These are phyloP conservation scores for Calonectria montana DNA, from an alignment of 2,329 filamentous ascomycete species.

Conservation along the genomic window DNA sequence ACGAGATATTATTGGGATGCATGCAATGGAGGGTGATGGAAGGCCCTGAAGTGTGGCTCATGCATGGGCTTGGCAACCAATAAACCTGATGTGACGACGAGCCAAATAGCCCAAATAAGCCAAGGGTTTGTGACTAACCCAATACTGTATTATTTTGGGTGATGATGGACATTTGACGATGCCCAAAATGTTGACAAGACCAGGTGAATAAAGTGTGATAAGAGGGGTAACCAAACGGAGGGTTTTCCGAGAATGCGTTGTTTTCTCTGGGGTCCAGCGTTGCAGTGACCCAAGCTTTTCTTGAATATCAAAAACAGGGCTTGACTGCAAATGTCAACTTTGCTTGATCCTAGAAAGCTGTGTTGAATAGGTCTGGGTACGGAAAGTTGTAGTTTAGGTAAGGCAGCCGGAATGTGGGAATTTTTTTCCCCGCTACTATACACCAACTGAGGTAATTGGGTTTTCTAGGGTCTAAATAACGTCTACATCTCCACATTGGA, in stretches of 20 bases:
- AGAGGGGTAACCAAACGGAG: not conserved
- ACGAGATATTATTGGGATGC: not conserved
- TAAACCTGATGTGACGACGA: not conserved
- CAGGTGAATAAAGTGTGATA: not conserved
- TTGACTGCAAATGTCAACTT: not conserved
- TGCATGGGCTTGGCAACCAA: not conserved
- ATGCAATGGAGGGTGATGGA: not conserved
- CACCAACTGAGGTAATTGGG: not conserved
- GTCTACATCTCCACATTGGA: not conserved
- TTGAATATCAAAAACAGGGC: not conserved
- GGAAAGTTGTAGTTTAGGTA: not conserved
- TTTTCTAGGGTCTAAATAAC: conserved; percentile 3
- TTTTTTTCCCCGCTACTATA: not conserved
- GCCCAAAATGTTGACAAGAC: not conserved
- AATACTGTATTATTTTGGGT: not conserved
- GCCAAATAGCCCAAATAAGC: not conserved
- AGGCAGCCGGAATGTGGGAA: not conserved
- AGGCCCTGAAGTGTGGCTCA: not conserved
- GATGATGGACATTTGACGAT: not conserved
- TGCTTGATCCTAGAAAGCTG: not conserved
- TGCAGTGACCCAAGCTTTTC: not conserved
- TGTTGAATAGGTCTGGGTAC: not conserved
- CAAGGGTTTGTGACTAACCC: not conserved
- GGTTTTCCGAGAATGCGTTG: not conserved
- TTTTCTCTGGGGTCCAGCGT: not conserved